Evolutionary conservation across 2,329 filamentous ascomycete genomes (phyloP), one percentile per base, ranked within the genome.

Genomic region (Aciculosporium take): DNA sequence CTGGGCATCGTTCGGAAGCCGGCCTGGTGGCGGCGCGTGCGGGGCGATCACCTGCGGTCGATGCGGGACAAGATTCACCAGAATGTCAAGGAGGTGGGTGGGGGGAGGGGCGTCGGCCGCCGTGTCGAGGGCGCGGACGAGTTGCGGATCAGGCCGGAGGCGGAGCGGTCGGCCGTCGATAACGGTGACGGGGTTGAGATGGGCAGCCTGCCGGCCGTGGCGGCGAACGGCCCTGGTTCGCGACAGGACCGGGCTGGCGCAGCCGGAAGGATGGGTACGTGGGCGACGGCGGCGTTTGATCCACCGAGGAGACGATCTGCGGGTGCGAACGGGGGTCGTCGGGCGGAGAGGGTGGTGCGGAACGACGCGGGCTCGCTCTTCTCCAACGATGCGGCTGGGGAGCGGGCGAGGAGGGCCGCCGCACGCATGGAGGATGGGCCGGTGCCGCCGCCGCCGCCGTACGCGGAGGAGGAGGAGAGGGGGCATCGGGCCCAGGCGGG

Each of bases 21-120:
- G 0, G 67, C 68, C 5, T 84, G 80, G 80, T 84, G 80, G 80
- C 65, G 63, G 15, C 67, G 72, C 32, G 54, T 68, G 33, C 64
- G 67, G 33, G 66, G 65, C 37, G 65, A 72, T 6, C 56, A 62
- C 37, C 53, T 62, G 23, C 56, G 60, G 41, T 56, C 51, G 37
- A 63, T 76, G 59, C 66, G 68, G 37, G 72, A 76, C 46, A 66
- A 65, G 45, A 68, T 76, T 33, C 56, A 65, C 37, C 65, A 66
- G 41, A 76, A 76, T 42, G 72, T 76, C 20, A 60, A 66, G 20
- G 73, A 76, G 49, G 59, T 76, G 13, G 68, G 69, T 28, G 71
- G 71, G 15, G 62, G 63, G 30, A 58, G 60, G 7, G 62, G 65
- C n/a, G 63, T 65, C 1, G 62, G 65, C 6, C 57, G 58, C 27